phyloP scores from a whole-genome alignment of 78 protist genomes.

The Chrysochromulina parva region DNA sequence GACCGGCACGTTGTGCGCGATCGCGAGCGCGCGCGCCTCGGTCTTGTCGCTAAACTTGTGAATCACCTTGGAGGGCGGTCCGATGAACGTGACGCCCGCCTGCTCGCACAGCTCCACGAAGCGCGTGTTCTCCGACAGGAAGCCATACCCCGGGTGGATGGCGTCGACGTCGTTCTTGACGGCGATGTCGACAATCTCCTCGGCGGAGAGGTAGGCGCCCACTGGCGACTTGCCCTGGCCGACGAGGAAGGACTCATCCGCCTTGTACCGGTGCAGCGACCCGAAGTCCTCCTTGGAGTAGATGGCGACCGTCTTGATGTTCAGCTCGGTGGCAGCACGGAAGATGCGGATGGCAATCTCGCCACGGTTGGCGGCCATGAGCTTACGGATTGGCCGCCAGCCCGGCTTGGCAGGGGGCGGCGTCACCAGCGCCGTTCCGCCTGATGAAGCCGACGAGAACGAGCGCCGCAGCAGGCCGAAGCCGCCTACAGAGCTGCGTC shows the following conservation, averaged over 20 bases:
- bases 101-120: constrained; percentile 35
- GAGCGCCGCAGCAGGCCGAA: too few species aligned
- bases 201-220: constrained; percentile 68
- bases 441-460: too few species aligned
- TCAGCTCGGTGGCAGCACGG: constrained; percentile 59
- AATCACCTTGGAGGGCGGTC: constrained; percentile 24
- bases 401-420: background rate
- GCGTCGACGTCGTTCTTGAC: constrained; percentile 53
- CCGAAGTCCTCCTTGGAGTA: constrained; percentile 29
- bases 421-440: constrained; percentile 12
- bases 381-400: background rate
- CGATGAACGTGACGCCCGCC: constrained; percentile 49
- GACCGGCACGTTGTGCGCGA: background rate
- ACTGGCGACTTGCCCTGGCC: constrained; percentile 41
- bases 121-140: constrained; percentile 43
- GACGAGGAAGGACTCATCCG: constrained; percentile 63
- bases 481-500: too few species aligned
- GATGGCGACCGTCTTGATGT: constrained; percentile 48
- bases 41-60: constrained; percentile 42
- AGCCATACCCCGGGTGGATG: constrained; percentile 62
- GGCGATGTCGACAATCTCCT: constrained; percentile 65
- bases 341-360: constrained; percentile 62
- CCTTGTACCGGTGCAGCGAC: constrained; percentile 25
- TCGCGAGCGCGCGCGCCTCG: constrained; percentile 42
- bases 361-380: constrained; percentile 66